Percentiles rank a stretch among this genome's conserved stretches.
phyloP scores from a whole-genome alignment of 2,329 filamentous ascomycete genomes.

The Microsporum canis region DNA sequence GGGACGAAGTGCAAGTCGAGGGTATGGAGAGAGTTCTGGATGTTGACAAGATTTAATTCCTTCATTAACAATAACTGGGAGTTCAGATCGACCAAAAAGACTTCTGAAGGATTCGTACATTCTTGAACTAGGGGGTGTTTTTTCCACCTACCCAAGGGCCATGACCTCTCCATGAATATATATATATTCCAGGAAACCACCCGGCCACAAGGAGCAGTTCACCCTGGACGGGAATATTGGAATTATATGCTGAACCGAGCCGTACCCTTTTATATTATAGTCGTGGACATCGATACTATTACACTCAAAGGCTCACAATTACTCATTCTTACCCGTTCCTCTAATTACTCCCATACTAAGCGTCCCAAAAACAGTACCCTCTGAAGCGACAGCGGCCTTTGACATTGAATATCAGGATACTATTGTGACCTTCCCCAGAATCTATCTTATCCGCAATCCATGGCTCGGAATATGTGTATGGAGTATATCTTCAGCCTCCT shows the following conservation, averaged over 20 bases:
- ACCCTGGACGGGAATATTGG: too few species aligned
- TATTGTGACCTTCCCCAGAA: too few species aligned
- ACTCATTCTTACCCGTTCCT: not conserved
- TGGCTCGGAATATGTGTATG: too few species aligned
- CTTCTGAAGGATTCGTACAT: not conserved
- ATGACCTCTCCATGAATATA: not conserved
- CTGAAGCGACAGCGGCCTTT: not conserved
- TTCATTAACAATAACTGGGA: not conserved
- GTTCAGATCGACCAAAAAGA: not conserved
- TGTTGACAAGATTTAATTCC: constrained; percentile 1
- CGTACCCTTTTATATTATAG: too few species aligned
- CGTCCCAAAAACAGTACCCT: not conserved
- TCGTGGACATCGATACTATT: not conserved
- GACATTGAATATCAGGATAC: too few species aligned
- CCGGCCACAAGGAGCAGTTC: too few species aligned
- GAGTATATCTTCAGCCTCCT: not conserved
- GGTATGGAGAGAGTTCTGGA: not conserved
- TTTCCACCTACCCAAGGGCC: not conserved
- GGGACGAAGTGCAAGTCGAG: not conserved
- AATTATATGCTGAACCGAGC: too few species aligned
- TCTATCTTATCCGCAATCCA: too few species aligned
- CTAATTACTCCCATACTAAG: not conserved
- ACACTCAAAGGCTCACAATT: not conserved
- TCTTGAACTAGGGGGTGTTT: too few species aligned
- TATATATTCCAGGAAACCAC: not conserved